Evolutionary conservation across 352 stramenopile species (phyloP).

Genomic region (Globisporangium perplexum): DNA sequence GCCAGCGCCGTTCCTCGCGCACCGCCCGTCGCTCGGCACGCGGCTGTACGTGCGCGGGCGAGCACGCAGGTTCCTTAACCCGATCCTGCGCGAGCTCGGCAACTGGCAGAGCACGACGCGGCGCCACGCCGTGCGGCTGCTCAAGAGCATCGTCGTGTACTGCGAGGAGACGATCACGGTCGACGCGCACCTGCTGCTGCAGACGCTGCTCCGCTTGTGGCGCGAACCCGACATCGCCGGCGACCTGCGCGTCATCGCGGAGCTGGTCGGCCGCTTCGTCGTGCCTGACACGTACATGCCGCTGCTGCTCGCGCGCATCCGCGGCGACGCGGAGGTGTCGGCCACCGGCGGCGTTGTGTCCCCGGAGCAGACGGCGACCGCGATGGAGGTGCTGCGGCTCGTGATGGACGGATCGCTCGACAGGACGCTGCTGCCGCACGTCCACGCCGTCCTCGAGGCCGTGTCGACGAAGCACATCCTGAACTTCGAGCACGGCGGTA

Average conservation of each 20-base stretch:
- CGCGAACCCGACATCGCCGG: slow-evolving; percentile 20
- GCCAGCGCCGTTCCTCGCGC: slow-evolving; percentile 68
- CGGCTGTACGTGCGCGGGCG: slow-evolving; percentile 89
- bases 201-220: slow-evolving; percentile 59
- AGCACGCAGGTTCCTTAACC: slow-evolving; percentile 85
- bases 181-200: slow-evolving; percentile 75
- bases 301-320: slow-evolving; percentile 53
- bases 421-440: slow-evolving; percentile 47
- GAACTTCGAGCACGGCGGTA: slow-evolving; percentile 31
- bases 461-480: slow-evolving; percentile 31
- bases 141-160: slow-evolving; percentile 90
- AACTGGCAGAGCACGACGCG: slow-evolving; percentile 90
- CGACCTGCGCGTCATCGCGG: slow-evolving; percentile 30
- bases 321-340: slow-evolving; percentile 37
- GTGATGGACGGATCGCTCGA: slow-evolving; percentile 57
- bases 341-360: slow-evolving; percentile 17
- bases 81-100: slow-evolving; percentile 85
- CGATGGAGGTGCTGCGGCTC: slow-evolving; percentile 44
- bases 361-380: slow-evolving; percentile 16
- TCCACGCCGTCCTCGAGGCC: slow-evolving; percentile 45
- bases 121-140: slow-evolving; percentile 75
- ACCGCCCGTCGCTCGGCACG: slow-evolving; percentile 84
- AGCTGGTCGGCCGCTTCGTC: slow-evolving; percentile 59
- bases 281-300: slow-evolving; percentile 59
- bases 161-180: slow-evolving; percentile 93